Conservation (phyloP, 1,284 basidiomycete species). For the Ganoderma boninense region DNA sequence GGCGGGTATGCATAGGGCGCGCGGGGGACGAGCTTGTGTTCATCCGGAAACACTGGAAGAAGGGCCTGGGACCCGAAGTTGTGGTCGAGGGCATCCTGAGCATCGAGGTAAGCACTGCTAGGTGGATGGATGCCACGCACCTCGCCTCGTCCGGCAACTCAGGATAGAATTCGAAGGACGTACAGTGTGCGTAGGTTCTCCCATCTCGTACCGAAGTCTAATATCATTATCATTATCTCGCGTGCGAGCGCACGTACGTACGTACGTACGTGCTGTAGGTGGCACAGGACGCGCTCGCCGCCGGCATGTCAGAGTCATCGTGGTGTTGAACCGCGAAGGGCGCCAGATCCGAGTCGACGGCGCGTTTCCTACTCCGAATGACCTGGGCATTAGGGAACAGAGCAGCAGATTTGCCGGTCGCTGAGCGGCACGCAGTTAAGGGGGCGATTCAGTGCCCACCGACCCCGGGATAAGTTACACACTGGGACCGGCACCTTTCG, state of each 20-base stretch:
- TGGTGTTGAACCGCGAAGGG: too few species aligned
- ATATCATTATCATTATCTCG: neutral
- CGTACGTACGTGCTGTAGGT: constrained; percentile 50
- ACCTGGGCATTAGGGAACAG: constrained; percentile 64
- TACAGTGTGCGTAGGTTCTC: neutral
- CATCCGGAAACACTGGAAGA: constrained; percentile 69
- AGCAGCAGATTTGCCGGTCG: constrained; percentile 62
- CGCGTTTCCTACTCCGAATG: too few species aligned
- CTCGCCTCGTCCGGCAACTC: too few species aligned
- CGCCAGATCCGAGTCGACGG: too few species aligned
- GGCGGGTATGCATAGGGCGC: constrained; percentile 59
- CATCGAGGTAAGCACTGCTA: constrained; percentile 17
- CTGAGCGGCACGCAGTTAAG: constrained; percentile 57
- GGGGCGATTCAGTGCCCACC: constrained; percentile 73
- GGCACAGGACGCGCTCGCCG: constrained; percentile 69
- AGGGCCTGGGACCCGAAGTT: constrained; percentile 64
- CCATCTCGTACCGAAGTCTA: neutral
- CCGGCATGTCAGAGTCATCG: too few species aligned
- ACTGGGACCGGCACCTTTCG: constrained; percentile 79
- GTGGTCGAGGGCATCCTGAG: constrained; percentile 75
- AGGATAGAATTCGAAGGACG: neutral
- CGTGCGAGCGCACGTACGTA: too few species aligned
- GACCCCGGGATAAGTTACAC: constrained; percentile 69
- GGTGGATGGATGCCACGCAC: constrained; percentile 10
- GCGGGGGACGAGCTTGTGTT: constrained; percentile 74